Evolutionary conservation across 1,284 basidiomycete genomes (phyloP).

Genomic region (Malassezia restricta): DNA sequence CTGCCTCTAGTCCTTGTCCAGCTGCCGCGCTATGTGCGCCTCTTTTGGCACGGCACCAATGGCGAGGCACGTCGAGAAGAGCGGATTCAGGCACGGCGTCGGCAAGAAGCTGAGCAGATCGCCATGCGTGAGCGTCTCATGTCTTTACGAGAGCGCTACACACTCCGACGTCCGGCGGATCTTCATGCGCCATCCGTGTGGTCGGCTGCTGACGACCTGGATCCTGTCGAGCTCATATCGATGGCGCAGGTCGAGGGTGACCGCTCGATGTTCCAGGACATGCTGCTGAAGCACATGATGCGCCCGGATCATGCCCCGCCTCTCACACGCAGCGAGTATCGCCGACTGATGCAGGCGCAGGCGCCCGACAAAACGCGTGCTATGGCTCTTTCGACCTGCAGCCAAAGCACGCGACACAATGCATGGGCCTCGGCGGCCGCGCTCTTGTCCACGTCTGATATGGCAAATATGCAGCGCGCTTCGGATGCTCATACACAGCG

Average conservation of each 20-base stretch:
- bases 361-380: not conserved
- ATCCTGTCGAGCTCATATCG: constrained; percentile 6
- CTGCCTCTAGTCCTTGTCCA: constrained; percentile 18
- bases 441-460: not conserved
- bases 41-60: constrained; percentile 39
- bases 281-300: constrained; percentile 23
- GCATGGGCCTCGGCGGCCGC: constrained; percentile 9
- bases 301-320: constrained; percentile 16
- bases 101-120: not conserved
- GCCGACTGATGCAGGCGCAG: constrained; percentile 6
- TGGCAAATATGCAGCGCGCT: not conserved
- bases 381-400: not conserved
- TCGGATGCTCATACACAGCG: constrained; percentile 1
- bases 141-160: not conserved
- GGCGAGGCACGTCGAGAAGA: constrained; percentile 25
- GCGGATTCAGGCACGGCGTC: constrained; percentile 8
- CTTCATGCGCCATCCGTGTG: not conserved
- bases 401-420: constrained; percentile 13
- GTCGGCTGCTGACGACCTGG: constrained; percentile 1
- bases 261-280: constrained; percentile 16
- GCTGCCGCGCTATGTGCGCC: constrained; percentile 21
- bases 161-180: not conserved
- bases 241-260: not conserved
- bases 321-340: constrained; percentile 21
- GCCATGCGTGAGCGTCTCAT: not conserved